phyloP scores from a whole-genome alignment of 768 basidiomycete species.

The Termitomyces eurrhizus region DNA sequence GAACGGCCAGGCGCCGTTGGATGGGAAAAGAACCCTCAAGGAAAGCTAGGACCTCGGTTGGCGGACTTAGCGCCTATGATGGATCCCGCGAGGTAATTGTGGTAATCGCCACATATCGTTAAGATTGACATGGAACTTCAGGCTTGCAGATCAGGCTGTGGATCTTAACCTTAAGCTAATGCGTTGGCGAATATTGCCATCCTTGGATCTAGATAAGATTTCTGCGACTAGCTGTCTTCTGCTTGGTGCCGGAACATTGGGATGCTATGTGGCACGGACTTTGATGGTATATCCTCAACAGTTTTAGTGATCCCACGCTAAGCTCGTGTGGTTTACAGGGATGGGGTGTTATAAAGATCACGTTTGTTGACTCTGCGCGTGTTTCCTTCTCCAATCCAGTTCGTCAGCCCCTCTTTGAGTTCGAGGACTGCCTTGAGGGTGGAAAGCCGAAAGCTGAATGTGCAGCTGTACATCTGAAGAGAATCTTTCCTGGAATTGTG shows the following conservation, averaged over 20 bases:
- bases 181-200: constrained; percentile 94
- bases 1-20: constrained; percentile 69
- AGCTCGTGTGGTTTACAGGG: constrained; percentile 44
- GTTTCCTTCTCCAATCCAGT: constrained; percentile 99
- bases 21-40: constrained; percentile 92
- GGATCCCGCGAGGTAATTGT: constrained; percentile 76
- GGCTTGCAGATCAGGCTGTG: constrained; percentile 95
- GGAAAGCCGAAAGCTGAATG: constrained; percentile 93
- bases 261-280: constrained; percentile 91
- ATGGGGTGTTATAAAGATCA: constrained; percentile 94
- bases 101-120: not conserved
- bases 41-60: constrained; percentile 81
- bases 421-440: constrained; percentile 88
- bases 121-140: constrained; percentile 21
- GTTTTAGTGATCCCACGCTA: not conserved
- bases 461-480: constrained; percentile 80
- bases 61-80: constrained; percentile 95
- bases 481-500: constrained; percentile 92
- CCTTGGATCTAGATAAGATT: constrained; percentile 85
- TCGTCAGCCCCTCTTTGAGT: constrained; percentile 93
- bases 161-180: constrained; percentile 96
- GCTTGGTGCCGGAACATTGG: constrained; percentile 93
- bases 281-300: constrained; percentile 62
- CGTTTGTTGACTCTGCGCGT: constrained; percentile 84
- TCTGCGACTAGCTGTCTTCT: constrained; percentile 76